A percentile compares a stretch with the other conserved stretches of the same genome.
These are phyloP conservation scores for Ceratobasidium sp. DNA, from an alignment of 1,284 basidiomycete species.

Conservation along the genomic window DNA sequence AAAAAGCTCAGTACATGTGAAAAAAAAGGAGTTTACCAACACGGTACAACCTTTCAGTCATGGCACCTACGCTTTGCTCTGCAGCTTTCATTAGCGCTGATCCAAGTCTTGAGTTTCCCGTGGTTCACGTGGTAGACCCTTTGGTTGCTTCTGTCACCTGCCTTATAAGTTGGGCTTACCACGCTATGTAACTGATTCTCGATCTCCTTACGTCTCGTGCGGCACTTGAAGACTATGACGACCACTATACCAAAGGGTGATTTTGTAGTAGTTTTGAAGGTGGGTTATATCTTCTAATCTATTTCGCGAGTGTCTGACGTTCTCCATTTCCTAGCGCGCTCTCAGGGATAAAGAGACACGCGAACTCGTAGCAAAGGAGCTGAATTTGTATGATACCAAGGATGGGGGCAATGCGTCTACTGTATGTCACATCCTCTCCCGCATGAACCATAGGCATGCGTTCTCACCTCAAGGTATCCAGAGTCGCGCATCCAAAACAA, in stretches of 20 bases:
- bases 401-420: neutral
- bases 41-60: too few species aligned
- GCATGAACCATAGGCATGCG: neutral
- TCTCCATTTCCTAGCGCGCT: neutral
- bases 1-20: neutral
- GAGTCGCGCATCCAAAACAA: neutral
- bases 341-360: conserved; percentile 12
- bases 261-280: neutral
- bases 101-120: neutral
- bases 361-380: conserved; percentile 8
- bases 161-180: neutral
- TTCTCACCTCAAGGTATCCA: neutral
- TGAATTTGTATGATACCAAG: neutral
- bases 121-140: neutral
- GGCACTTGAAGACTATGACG: neutral
- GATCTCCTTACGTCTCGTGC: neutral
- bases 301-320: neutral
- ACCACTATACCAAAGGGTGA: neutral
- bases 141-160: neutral
- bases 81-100: neutral
- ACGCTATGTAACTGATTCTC: neutral
- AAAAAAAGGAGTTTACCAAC: neutral
- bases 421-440: neutral
- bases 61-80: neutral
- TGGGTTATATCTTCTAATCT: neutral